Evolutionary conservation across 306 rosid species (phyloP), one percentile per base, ranked within the genome.

Genomic region (Begonia loranthoides): DNA sequence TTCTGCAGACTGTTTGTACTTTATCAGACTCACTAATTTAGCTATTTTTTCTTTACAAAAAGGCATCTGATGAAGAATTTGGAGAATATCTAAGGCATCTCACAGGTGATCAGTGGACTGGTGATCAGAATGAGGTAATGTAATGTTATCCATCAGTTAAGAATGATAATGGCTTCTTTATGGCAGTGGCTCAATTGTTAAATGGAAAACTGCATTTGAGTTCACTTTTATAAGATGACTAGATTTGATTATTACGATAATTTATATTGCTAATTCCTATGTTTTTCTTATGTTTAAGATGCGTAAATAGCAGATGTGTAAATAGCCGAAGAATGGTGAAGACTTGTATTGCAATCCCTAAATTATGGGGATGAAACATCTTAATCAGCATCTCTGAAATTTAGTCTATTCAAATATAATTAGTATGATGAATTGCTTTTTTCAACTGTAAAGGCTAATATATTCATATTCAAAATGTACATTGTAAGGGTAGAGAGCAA

Each of bases 61-160:
- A 95, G 97, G 94, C 66, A 95, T n/a, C 97, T 58, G 97, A 85
- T 70, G 97, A 90, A 75, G 90, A 82, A 70, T 90, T 85, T 69
- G 87, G 80, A 67, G 97, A 90, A 70, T 86, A 85, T 73, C 85
- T 90, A 28, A 64, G 95, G 76, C 80, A 82, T 60, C 79, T 70
- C 66, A 78, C 76, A 56, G 83, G 94, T 62, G 78, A 82, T 57
- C 89, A 82, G 22, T 80, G 94, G 61, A 81, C 70, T 24, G 85
- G 87, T 44, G 87, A 85, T 55, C 62, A 87, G 17, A 85, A 90
- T 52, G 87, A 85, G 95, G 97, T 89, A 77, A 59, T 58, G 15
- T 13, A 10, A 43, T 43, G 5, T 43, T 12, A n/a, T 43, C 13
- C 15, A 10, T 43, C 15, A 43, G 15, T 11, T n/a, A 43, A 7